Evolutionary conservation across 257 asterid species (phyloP).

Genomic region (Solanum dulcamara): DNA sequence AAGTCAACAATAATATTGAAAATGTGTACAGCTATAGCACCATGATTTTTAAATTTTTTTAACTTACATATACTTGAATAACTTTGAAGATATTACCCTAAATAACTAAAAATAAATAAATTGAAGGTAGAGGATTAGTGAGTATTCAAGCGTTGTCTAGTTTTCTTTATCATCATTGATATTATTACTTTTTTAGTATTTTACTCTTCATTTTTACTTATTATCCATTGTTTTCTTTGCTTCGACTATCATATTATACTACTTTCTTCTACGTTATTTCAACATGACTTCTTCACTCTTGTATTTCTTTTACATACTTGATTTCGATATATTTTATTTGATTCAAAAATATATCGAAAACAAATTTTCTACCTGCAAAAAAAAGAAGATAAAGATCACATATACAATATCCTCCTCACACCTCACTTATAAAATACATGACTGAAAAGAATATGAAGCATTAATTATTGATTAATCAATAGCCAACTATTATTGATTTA

Average conservation of each 20-base stretch:
- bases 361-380: background rate
- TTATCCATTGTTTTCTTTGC: background rate
- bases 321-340: background rate
- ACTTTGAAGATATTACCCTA: background rate
- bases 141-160: background rate
- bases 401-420: too few species aligned
- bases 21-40: background rate
- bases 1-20: background rate
- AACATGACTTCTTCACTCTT: background rate
- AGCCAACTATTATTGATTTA: background rate
- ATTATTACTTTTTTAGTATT: background rate
- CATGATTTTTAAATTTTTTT: background rate
- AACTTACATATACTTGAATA: background rate
- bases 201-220: background rate
- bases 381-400: background rate
- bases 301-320: background rate
- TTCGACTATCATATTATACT: background rate
- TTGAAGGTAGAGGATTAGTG: background rate
- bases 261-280: background rate
- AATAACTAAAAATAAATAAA: background rate
- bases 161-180: background rate
- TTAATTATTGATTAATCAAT: background rate
- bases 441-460: background rate
- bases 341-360: accelerated
- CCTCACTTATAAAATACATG: background rate